Conservation (phyloP, 192 early-diverging fungal genomes). For the Thamnidium elegans region DNA sequence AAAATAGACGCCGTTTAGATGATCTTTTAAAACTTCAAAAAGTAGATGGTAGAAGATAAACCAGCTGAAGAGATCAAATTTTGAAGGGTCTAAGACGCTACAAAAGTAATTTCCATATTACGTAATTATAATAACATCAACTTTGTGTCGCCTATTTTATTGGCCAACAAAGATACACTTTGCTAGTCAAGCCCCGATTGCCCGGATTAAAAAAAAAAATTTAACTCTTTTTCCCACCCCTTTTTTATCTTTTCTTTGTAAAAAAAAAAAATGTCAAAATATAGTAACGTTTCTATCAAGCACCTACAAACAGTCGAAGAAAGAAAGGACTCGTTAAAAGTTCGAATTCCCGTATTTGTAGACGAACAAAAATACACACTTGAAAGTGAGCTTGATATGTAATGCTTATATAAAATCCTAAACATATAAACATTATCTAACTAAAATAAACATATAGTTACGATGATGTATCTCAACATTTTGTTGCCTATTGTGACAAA, state of each 20-base stretch:
- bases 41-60: too few species aligned
- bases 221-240: not conserved
- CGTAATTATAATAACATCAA: too few species aligned
- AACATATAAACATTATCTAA: not conserved
- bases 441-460: not conserved
- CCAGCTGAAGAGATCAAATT: too few species aligned
- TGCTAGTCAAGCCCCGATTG: too few species aligned
- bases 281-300: not conserved
- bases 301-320: not conserved
- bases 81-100: too few species aligned
- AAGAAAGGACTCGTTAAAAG: not conserved
- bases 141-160: too few species aligned
- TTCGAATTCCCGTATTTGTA: conserved; percentile 15
- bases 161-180: too few species aligned
- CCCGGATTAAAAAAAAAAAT: not conserved
- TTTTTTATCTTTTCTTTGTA: not conserved
- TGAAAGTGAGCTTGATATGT: conserved; percentile 10
- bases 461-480: conserved; percentile 4
- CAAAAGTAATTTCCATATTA: too few species aligned
- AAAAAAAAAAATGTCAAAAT: not conserved
- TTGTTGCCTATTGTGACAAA: not conserved
- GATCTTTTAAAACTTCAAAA: too few species aligned
- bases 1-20: too few species aligned
- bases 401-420: not conserved
- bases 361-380: conserved; percentile 14